Conservation (phyloP, 345 rosid genomes). For the Trapa incisa region DNA sequence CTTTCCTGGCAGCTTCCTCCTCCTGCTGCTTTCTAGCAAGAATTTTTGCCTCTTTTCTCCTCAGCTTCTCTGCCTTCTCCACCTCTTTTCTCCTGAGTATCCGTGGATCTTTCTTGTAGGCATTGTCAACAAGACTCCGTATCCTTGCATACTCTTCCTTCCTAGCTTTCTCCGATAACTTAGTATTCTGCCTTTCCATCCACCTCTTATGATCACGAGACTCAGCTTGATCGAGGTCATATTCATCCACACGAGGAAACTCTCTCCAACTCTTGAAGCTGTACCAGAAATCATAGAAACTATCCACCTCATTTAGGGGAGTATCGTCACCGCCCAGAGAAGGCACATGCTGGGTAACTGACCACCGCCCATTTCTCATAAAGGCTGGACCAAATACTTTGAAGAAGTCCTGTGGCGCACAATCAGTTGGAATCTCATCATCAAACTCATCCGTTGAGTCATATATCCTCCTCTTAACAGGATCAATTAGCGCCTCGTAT, state of each 20-base stretch:
- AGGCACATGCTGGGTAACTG: slow-evolving; percentile 66
- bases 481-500: slow-evolving; percentile 82
- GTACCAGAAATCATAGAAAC: slow-evolving; percentile 86
- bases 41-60: slow-evolving; percentile 70
- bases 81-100: slow-evolving; percentile 71
- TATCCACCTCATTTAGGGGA: slow-evolving; percentile 57
- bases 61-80: slow-evolving; percentile 79
- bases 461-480: slow-evolving; percentile 74
- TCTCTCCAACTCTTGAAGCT: slow-evolving; percentile 95
- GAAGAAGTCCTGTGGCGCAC: slow-evolving; percentile 80
- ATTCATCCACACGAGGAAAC: slow-evolving; percentile 92
- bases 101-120: slow-evolving; percentile 84
- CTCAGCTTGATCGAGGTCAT: slow-evolving; percentile 89
- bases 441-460: slow-evolving; percentile 98
- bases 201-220: slow-evolving; percentile 96
- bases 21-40: slow-evolving; percentile 76
- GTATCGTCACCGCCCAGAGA: slow-evolving; percentile 64
- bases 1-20: slow-evolving; percentile 75
- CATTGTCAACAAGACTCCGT: slow-evolving; percentile 82
- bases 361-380: slow-evolving; percentile 96
- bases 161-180: slow-evolving; percentile 69
- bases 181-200: slow-evolving; percentile 99
- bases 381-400: slow-evolving; percentile 97
- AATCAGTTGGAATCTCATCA: slow-evolving; percentile 83
- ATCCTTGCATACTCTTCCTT: slow-evolving; percentile 88